A percentile compares a stretch with the other conserved stretches of the same genome.
Evolutionary conservation across 2,329 filamentous ascomycete genomes (phyloP).

Genomic region (Botrytis galanthina): DNA sequence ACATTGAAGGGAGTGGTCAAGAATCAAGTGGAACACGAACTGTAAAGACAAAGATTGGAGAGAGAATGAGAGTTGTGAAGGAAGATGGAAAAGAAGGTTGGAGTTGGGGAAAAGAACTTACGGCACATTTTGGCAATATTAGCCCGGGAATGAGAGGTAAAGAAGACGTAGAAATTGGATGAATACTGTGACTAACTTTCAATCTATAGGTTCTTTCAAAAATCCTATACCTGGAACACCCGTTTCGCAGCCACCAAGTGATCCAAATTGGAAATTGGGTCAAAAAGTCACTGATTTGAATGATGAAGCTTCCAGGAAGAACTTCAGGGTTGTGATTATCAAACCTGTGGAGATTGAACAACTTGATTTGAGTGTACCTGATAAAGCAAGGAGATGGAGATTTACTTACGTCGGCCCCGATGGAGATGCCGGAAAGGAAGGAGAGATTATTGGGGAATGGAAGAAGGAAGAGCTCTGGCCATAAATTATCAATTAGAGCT

Average conservation of each 20-base stretch:
- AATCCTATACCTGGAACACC: constrained; percentile 67
- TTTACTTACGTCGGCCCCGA: constrained; percentile 54
- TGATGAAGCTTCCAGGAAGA: constrained; percentile 61
- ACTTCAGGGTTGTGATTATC: constrained; percentile 83
- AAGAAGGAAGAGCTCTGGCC: constrained; percentile 40
- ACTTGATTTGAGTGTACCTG: constrained; percentile 59
- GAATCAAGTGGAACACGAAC: constrained; percentile 51
- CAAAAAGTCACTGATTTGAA: constrained; percentile 61
- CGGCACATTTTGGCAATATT: constrained; percentile 86
- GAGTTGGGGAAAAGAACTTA: constrained; percentile 78
- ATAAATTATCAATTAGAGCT: constrained; percentile 18
- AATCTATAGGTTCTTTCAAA: constrained; percentile 41
- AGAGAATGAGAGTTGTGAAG: constrained; percentile 59
- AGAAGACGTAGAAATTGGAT: constrained; percentile 35
- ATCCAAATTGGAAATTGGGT: constrained; percentile 47
- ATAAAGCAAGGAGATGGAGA: constrained; percentile 53
- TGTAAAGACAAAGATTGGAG: constrained; percentile 58
- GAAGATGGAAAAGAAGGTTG: constrained; percentile 42
- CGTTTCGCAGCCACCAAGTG: constrained; percentile 49
- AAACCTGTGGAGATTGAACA: constrained; percentile 67
- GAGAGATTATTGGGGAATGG: constrained; percentile 56
- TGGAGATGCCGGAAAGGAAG: constrained; percentile 42
- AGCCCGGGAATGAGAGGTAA: constrained; percentile 72
- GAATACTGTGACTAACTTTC: background rate
- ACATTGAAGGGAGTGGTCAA: constrained; percentile 55